phyloP scores from a whole-genome alignment of 176 grass and related monocot species.

The Hyparrhenia diplandra region DNA sequence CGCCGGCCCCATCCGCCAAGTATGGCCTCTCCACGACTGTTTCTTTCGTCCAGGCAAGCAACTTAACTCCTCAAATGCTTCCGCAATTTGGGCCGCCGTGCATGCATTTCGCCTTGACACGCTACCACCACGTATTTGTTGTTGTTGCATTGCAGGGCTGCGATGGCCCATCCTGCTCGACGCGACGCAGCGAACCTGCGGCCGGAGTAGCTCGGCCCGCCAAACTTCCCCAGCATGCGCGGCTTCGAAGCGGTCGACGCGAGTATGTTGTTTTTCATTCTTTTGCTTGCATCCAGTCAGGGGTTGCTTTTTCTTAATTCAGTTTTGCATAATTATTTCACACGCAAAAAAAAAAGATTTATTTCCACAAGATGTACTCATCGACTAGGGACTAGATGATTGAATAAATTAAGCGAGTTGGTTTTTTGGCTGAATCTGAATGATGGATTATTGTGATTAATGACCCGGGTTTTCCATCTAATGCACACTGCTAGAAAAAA shows the following conservation, averaged over 20 bases:
- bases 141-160: too few relatives aligned
- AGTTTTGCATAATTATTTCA: neutral
- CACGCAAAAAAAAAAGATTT: neutral
- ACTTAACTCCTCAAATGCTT: too few relatives aligned
- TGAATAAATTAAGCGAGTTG: too few relatives aligned
- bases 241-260: slow-evolving; percentile 64
- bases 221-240: slow-evolving; percentile 49
- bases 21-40: slow-evolving; percentile 80
- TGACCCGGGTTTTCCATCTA: too few relatives aligned
- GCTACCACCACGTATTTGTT: too few relatives aligned
- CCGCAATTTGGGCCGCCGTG: too few relatives aligned
- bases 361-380: neutral
- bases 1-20: slow-evolving; percentile 50
- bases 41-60: too few relatives aligned
- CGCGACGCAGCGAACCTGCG: neutral
- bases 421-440: too few relatives aligned
- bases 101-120: too few relatives aligned
- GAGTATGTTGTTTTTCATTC: neutral
- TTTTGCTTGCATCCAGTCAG: neutral
- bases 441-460: too few relatives aligned
- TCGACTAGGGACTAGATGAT: too few relatives aligned
- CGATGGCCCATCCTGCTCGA: slow-evolving; percentile 55
- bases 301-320: neutral
- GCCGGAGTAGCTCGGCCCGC: slow-evolving; percentile 39
- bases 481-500: too few relatives aligned